Evolutionary conservation across 352 stramenopile species (phyloP).

Genomic region (Globisporangium uncinulatum): DNA sequence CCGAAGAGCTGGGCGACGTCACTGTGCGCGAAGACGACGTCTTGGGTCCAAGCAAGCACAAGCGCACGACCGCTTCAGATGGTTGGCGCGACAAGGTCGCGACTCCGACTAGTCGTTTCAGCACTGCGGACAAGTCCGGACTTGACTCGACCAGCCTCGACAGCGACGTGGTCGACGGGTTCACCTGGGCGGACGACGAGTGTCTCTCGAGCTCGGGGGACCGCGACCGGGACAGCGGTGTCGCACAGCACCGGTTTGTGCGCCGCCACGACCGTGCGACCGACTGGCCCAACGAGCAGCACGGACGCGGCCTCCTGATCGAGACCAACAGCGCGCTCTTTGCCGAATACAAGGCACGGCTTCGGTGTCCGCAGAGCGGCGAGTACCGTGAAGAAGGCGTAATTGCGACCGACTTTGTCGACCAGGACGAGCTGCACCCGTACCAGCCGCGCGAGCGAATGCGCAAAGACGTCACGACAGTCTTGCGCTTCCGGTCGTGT

Average conservation of each 20-base stretch:
- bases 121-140: too few relatives aligned
- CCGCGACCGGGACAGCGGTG: neutral
- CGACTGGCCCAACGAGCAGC: too few relatives aligned
- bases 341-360: slow-evolving; percentile 7
- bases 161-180: slow-evolving; percentile 3
- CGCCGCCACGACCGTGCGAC: neutral
- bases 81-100: too few relatives aligned
- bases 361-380: neutral
- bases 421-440: slow-evolving; percentile 9
- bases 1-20: slow-evolving; percentile 7
- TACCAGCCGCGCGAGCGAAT: slow-evolving; percentile 9
- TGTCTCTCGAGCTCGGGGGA: neutral
- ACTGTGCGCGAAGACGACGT: slow-evolving; percentile 11
- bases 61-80: too few relatives aligned
- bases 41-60: neutral
- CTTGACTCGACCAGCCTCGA: neutral
- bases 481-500: neutral
- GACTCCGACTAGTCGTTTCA: too few relatives aligned
- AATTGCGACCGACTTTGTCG: slow-evolving; percentile 8
- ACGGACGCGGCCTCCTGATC: neutral
- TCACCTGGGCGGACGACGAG: neutral
- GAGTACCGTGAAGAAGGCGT: slow-evolving; percentile 5
- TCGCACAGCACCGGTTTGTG: slow-evolving; percentile 10
- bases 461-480: slow-evolving; percentile 7
- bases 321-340: slow-evolving; percentile 12